Base-by-base conservation (phyloP, 2,329 filamentous ascomycete genomes). In the Dactylellina cionopaga region DNA sequence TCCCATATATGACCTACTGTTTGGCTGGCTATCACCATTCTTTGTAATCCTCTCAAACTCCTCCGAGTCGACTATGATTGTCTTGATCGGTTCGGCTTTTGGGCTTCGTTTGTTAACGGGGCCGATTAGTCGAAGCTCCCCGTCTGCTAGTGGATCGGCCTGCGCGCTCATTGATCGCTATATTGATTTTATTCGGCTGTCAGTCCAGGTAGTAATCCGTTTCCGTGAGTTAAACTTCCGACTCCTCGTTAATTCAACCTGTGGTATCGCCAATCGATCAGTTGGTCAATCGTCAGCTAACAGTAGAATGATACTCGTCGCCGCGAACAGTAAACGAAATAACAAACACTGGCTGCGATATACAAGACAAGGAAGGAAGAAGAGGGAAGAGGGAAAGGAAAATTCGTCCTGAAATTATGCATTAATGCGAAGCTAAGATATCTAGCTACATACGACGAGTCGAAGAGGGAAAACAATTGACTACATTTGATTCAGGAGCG, bases 31-130 rank as follows among this genome's bases (percentile, higher is more conserved):
- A 5, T n/a, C 33, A 5, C 22, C 33, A n/a, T 49, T 44, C 41
- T 25, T 51, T 10, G 59, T 65, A 51, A 72, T 59, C 24, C 37
- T 65, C 11, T 64, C 59, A 46, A 72, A 72, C 52, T 59, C 59
- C 4, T 65, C 59, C 4, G 68, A 60, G 17, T 59, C 68, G 22
- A 72, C 52, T 0, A 55, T 59, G 15, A 72, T 29, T 4, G 68
- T 72, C 31, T 43, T 43, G 43, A 72, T 65, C 19, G 47, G 60
- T 25, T 44, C 33, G 9, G 33, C 31, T 10, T 31, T n/a, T 7
- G 56, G 43, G 1, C 15, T 13, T 22, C 68, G 52, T 24, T 49
- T 72, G 29, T 72, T 13, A 7, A 64, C 10, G n/a, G 9, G 2
- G 11, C 3, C 19, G 4, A 43, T 11, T 13, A n/a, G 35, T 35